Evolutionary conservation across 257 asterid species (phyloP), one percentile per base, ranked within the genome.

Genomic region (Solanum pimpinellifolium): DNA sequence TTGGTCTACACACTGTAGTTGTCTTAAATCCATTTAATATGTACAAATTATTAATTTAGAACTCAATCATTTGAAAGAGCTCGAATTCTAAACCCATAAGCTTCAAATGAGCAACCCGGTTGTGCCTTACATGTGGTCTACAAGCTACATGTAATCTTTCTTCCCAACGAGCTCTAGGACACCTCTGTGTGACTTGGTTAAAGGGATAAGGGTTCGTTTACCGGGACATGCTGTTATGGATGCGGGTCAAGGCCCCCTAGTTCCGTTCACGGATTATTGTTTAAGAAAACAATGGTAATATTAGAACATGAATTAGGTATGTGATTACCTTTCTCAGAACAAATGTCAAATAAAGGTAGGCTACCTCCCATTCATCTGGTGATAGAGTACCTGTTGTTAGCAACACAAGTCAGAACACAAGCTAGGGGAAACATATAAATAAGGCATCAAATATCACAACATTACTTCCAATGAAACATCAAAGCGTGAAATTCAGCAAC

Each of bases 321-420:
- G 37, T 27, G 2, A 46, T 18, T 89, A 94, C 98, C 99, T 96
- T 96, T 90, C 93, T 92, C 88, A 96, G 89, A 83, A 93, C 99
- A 82, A 93, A 96, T 78, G 99, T 87, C 87, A 90, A 88, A 91
- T 96, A 95, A 87, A 96, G 92, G 89, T 96, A 97, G 31, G 99
- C 99, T 4, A 92, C 99, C 74, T 97, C 99, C 99, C 99, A 97
- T 90, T 97, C 99, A 86, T 96, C 98, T 6, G 94, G 98, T 37
- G 99, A 95, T 15, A 97, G 90, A 31, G 99, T 95, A 89, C 98
- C 99, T 96, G 41, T 65, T 16, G 4, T 84, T 29, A 84, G 78
- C 39, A 74, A 37, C 46, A 49, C 37, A 82, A 23, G 9, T 23
- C 13, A 83, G 9, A 78, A 78, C 42, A 46, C 5, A 46, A 46